Evolutionary conservation across 306 rosid species (phyloP), one percentile per base, ranked within the genome.

Genomic region (Cucurbita pepo): DNA sequence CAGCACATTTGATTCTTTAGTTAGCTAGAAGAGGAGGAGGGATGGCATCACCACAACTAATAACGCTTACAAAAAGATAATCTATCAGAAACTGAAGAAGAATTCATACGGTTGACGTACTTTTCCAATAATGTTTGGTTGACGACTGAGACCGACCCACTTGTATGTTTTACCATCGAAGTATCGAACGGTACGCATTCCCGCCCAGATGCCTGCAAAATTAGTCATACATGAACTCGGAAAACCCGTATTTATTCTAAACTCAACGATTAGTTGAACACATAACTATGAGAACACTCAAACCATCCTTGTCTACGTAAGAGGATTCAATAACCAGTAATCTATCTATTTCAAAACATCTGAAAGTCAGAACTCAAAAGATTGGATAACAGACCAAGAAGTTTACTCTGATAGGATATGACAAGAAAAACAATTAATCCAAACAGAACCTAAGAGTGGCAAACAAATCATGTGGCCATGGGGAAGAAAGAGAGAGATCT

Each of bases 61-160:
- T 44, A 41, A 65, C 38, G 44, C 71, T 21, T 43, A 21, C 21
- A 18, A 19, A 62, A 38, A 9, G 13, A 63, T 4, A 10, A 63
- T 9, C 47, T 1, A 21, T 62, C 13, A 63, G 51, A 8, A 63
- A 11, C 38, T 5, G 36, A 43, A 18, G 38, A 67, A 45, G 56
- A 67, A 67, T 45, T 45, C 56, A n/a, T 67, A n/a, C n/a, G n/a
- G n/a, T n/a, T n/a, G n/a, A 30, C 96, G 48, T 86, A 91, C 99
- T 78, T 88, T 95, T 82, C 89, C 97, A 11, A 95, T 78, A 79
- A 95, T 95, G 82, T 84, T 91, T n/a, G 99, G 99, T 77, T 95
- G 99, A 58, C 90, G 96, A 78, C 99, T 95, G 71, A 95, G 86
- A 83, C 99, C 99, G 30, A 91, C 97, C 97, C 99, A 95, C 82